Evolutionary conservation across 805 yeast species (phyloP).

Genomic region (Candida taoyuanica): DNA sequence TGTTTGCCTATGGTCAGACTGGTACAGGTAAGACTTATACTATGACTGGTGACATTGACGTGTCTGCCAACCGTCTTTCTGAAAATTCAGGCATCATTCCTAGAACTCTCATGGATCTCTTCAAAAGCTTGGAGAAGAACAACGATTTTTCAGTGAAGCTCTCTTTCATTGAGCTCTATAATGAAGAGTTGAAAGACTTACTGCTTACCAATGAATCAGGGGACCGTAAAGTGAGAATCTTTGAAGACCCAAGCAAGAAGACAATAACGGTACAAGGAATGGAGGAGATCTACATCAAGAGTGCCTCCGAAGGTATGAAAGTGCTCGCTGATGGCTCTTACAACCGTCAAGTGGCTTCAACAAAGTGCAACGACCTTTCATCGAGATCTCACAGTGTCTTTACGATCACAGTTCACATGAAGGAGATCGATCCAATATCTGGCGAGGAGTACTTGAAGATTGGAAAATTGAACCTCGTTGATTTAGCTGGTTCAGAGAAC

Average conservation of each 20-base stretch:
- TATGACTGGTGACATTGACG: slow-evolving; percentile 64
- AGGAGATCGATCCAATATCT: slow-evolving; percentile 41
- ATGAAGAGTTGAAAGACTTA: slow-evolving; percentile 73
- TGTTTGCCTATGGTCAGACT: slow-evolving; percentile 85
- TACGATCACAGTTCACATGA: slow-evolving; percentile 58
- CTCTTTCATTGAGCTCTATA: slow-evolving; percentile 76
- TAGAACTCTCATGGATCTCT: slow-evolving; percentile 50
- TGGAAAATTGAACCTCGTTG: slow-evolving; percentile 82
- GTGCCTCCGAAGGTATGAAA: slow-evolving; percentile 47
- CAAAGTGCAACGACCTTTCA: slow-evolving; percentile 71
- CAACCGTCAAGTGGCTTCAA: slow-evolving; percentile 69
- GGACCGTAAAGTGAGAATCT: slow-evolving; percentile 47
- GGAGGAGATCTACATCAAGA: slow-evolving; percentile 47
- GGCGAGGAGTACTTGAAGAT: slow-evolving; percentile 46
- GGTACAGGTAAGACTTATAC: slow-evolving; percentile 81
- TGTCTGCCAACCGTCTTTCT: slow-evolving; percentile 32
- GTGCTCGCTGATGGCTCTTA: slow-evolving; percentile 52
- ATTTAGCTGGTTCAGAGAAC: slow-evolving; percentile 90
- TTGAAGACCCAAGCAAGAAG: slow-evolving; percentile 42
- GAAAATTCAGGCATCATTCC: slow-evolving; percentile 62
- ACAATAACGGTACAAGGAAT: slow-evolving; percentile 52
- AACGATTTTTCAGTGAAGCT: slow-evolving; percentile 60
- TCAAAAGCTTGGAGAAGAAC: slow-evolving; percentile 39
- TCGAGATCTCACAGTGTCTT: slow-evolving; percentile 80
- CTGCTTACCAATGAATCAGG: slow-evolving; percentile 34